phyloP scores from a whole-genome alignment of 2,329 filamentous ascomycete species.

The Plenodomus biglobosus region DNA sequence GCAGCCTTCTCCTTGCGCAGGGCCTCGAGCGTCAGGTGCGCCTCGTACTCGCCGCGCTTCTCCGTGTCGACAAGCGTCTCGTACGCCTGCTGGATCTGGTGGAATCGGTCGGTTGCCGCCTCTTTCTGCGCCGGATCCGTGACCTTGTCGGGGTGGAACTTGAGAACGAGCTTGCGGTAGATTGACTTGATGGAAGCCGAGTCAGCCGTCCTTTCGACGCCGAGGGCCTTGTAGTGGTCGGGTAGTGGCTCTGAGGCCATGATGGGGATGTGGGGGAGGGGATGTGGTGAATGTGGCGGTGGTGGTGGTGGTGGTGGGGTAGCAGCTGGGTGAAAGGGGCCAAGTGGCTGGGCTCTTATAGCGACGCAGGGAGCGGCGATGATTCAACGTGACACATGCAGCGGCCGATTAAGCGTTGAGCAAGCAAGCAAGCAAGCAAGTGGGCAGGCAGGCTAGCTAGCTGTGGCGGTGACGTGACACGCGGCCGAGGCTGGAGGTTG shows the following conservation, averaged over 20 bases:
- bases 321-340: neutral
- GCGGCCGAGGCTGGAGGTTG: conserved; percentile 19
- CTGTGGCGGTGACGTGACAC: conserved; percentile 27
- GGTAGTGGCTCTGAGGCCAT: conserved; percentile 54
- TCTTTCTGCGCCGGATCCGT: conserved; percentile 75
- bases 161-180: conserved; percentile 82
- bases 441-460: too few species aligned
- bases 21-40: conserved; percentile 67
- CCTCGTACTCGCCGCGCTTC: conserved; percentile 75
- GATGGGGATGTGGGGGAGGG: conserved; percentile 44
- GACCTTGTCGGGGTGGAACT: conserved; percentile 90
- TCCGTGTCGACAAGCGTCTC: conserved; percentile 81
- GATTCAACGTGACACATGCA: conserved; percentile 14
- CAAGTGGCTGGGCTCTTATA: conserved; percentile 17
- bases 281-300: too few species aligned
- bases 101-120: conserved; percentile 82
- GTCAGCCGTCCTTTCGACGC: conserved; percentile 71
- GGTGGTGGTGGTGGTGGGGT: conserved; percentile 6
- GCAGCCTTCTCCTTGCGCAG: conserved; percentile 59
- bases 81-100: conserved; percentile 89
- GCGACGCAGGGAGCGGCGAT: conserved; percentile 13
- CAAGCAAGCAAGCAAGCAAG: too few species aligned
- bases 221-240: conserved; percentile 80
- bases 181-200: conserved; percentile 72
- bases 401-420: conserved; percentile 2